Conservation (phyloP, 192 early-diverging fungal species). For the Paraglomus occultum region DNA sequence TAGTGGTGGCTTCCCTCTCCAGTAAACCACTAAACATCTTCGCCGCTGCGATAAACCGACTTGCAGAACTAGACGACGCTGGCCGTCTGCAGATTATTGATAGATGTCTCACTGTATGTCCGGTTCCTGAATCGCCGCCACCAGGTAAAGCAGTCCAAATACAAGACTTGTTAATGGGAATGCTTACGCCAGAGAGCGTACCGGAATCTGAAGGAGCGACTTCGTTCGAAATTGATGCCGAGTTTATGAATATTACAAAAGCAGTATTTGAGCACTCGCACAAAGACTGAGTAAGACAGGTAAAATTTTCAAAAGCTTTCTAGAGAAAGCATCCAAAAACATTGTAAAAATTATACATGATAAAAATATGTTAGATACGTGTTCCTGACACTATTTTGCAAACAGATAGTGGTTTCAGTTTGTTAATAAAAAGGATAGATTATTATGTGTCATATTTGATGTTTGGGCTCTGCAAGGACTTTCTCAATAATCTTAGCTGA, state of each 20-base stretch:
- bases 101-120: conserved; percentile 10
- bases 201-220: not conserved
- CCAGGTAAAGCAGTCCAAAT: not conserved
- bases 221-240: conserved; percentile 7
- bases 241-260: conserved; percentile 16
- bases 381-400: too few relatives aligned
- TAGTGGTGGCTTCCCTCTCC: conserved; percentile 16
- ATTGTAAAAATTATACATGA: too few relatives aligned
- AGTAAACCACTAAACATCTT: conserved; percentile 1
- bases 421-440: too few relatives aligned
- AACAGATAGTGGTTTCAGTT: too few relatives aligned
- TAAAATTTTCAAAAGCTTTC: too few relatives aligned
- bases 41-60: conserved; percentile 16
- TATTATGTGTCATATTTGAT: too few relatives aligned
- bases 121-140: conserved; percentile 5
- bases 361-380: too few relatives aligned
- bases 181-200: not conserved
- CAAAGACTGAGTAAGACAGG: conserved; percentile 10
- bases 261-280: conserved; percentile 20
- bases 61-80: conserved; percentile 5
- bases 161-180: not conserved
- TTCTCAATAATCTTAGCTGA: too few relatives aligned
- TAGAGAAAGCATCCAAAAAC: too few relatives aligned
- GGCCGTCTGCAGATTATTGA: conserved; percentile 6
- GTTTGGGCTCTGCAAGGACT: too few relatives aligned